Evolutionary conservation across 805 yeast genomes (phyloP), one percentile per base, ranked within the genome.

Genomic region (Ogataea trehalophila): DNA sequence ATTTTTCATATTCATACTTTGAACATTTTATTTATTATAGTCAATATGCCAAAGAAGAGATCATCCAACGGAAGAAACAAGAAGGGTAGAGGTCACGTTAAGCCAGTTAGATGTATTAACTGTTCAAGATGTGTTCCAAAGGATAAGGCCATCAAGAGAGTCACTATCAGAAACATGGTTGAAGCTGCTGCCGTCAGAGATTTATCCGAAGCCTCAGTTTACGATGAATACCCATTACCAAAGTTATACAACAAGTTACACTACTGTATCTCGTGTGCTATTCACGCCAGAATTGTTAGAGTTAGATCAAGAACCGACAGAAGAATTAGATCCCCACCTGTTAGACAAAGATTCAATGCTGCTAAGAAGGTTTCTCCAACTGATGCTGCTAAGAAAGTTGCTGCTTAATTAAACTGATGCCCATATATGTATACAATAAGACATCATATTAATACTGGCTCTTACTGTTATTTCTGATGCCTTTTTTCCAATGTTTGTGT

Each of bases 11-110:
- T 23, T 37, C 16, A 29, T 29, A n/a, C 31, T 29, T 20, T 20
- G 20, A 40, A 29, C 31, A 40, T 18, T 18, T 23, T 11, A 37
- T 17, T 29, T 17, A 31, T 34, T 48, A 16, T 26, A 60, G 56
- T 60, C 76, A 83, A 76, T 62, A 94, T 94, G 99, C 98, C 99
- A 79, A 94, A 94, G 89, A 94, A 94, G 98, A 92, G 99, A 91
- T 90, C 98, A 78, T 90, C 97, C 94, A 90, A 91, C 97, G 99
- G 99, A 85, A 92, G 99, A 85, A 94, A 94, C 95, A 94, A 94
- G 95, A 91, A 90, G 83, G 98, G 98, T 76, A 94, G 99, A 89
- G 99, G 99, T 75, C 98, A 94, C 96, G 97, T 88, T 78, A 88
- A 87, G 79, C 95, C 96, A 75, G 97, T 92, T 72, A 91, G 99